Evolutionary conservation across 805 yeast genomes (phyloP).

Genomic region (Monosporozyma servazzii): DNA sequence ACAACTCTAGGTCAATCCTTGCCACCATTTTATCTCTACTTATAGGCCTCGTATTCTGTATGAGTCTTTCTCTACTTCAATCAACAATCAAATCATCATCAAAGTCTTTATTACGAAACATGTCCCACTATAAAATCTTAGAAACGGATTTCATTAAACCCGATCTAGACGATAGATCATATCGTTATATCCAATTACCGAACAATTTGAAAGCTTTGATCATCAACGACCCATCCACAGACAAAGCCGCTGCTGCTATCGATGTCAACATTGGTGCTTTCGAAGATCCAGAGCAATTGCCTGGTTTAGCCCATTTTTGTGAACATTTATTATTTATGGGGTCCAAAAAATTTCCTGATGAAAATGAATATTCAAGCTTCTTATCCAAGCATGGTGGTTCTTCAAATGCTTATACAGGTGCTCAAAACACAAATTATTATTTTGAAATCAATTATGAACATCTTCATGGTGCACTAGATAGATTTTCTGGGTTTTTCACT

Average conservation of each 20-base stretch:
- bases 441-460: constrained; percentile 74
- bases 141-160: constrained; percentile 31
- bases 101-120: not conserved
- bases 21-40: not conserved
- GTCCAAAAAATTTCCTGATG: constrained; percentile 65
- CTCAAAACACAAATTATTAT: constrained; percentile 82
- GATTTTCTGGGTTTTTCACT: constrained; percentile 89
- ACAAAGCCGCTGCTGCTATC: constrained; percentile 68
- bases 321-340: constrained; percentile 75
- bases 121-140: not conserved
- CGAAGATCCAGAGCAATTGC: constrained; percentile 51
- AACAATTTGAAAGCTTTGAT: constrained; percentile 53
- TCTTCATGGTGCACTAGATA: constrained; percentile 79
- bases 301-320: constrained; percentile 75
- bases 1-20: no score
- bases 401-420: constrained; percentile 86
- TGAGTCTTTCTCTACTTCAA: not conserved
- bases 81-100: not conserved
- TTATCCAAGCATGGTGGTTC: constrained; percentile 78
- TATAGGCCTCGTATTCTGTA: not conserved
- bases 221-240: constrained; percentile 61
- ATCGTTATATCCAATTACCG: constrained; percentile 51
- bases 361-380: constrained; percentile 68
- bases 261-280: constrained; percentile 75
- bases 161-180: constrained; percentile 62